These are phyloP conservation scores for Penicillium desertorum DNA, from an alignment of 495 filamentous ascomycete species.

Conservation along the genomic window DNA sequence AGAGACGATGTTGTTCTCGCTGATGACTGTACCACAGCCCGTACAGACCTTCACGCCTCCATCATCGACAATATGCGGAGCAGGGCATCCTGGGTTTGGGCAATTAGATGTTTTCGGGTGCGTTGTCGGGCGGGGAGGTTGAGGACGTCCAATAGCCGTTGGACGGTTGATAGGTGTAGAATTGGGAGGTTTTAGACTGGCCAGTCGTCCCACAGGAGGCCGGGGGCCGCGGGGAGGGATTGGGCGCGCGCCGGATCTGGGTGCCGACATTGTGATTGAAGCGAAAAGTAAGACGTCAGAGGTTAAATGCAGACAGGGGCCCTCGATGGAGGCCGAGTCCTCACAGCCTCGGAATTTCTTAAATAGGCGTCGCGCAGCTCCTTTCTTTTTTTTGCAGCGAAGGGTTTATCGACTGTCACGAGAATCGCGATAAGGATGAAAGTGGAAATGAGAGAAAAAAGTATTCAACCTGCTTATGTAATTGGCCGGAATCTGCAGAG, in stretches of 20 bases:
- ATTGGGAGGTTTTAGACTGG: slow-evolving; percentile 39
- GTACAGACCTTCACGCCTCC: slow-evolving; percentile 65
- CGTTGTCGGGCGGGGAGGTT: slow-evolving; percentile 37
- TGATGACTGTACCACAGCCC: slow-evolving; percentile 77
- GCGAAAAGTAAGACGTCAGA: not conserved
- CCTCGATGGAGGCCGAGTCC: slow-evolving; percentile 9
- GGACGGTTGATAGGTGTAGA: slow-evolving; percentile 43
- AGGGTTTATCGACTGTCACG: slow-evolving; percentile 10
- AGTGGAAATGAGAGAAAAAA: slow-evolving; percentile 12
- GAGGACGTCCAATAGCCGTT: slow-evolving; percentile 35
- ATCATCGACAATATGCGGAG: slow-evolving; percentile 51
- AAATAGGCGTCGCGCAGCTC: not conserved
- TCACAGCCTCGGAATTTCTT: slow-evolving; percentile 2
- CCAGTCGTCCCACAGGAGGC: slow-evolving; percentile 42
- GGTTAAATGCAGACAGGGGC: not conserved
- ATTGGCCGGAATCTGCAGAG: not conserved
- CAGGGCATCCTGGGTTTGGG: slow-evolving; percentile 50
- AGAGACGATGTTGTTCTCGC: slow-evolving; percentile 82
- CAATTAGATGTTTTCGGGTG: slow-evolving; percentile 46
- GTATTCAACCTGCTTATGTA: slow-evolving; percentile 10
- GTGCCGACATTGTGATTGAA: slow-evolving; percentile 30
- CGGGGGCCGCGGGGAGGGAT: slow-evolving; percentile 36
- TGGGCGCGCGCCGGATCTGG: slow-evolving; percentile 36
- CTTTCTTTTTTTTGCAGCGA: slow-evolving; percentile 7
- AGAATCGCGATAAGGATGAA: slow-evolving; percentile 17